Base-by-base conservation (phyloP, 2,329 filamentous ascomycete species). In the Cercospora nicotianae region DNA sequence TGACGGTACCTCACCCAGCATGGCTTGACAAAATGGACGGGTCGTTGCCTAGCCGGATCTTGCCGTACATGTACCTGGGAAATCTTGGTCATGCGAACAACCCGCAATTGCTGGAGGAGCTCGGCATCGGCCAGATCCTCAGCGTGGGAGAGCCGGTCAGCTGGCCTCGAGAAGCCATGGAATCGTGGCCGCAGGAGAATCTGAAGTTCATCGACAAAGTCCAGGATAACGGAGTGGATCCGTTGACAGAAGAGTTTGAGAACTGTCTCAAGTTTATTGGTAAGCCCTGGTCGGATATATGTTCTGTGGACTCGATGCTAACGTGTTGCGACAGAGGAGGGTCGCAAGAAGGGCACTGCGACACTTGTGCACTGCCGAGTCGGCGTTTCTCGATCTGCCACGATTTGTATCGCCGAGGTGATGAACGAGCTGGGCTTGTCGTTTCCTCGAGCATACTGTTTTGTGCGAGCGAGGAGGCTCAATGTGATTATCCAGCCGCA, bases 401-500 rank as follows among this genome's bases (percentile, higher is more conserved):
- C 94, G 1, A 97, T 99, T 69, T 98, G 95, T 78, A 99, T 99
- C 75, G 95, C 95, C n/a, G 94, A 98, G 80, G 93, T 98, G 39
- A 99, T 99, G 95, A 89, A 90, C 39, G 85, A 90, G 28, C 80
- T 93, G 74, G 85, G 88, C 23, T 82, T 97, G 72, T 95, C 93
- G 0, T 94, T 98, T 74, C 93, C 95, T 12, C 87, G 92, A 65
- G 95, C 95, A 67, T 99, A 99, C 80, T 98, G 95, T 79, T 98
- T 94, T 79, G 95, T 99, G 42, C 90, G 95, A 33, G 95, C 95
- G 20, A 87, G 95, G 63, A 87, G 95, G 69, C 84, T 99, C 59
- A 99, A 99, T 77, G 95, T 99, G 63, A 99, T 99, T 71, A 98
- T 99, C 71, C 95, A 99, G 79, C 95, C 95, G 12, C 94, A 99